Conservation (phyloP, 345 rosid species). For the rapeseed (Brassica napus) region DNA sequence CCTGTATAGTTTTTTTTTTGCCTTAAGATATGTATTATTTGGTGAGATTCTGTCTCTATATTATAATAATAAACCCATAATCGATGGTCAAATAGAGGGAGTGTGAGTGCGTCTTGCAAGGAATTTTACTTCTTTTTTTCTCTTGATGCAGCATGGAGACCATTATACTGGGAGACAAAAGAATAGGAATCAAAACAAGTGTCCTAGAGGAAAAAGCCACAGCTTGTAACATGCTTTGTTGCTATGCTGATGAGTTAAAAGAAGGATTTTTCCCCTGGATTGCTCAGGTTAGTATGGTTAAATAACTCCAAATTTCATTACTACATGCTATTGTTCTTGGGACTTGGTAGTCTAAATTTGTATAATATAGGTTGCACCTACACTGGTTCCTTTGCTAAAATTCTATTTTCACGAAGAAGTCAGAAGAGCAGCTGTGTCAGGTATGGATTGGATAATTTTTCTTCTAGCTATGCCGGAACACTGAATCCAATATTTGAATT, state of each 20-base stretch:
- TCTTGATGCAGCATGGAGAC: constrained; percentile 85
- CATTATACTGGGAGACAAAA: constrained; percentile 97
- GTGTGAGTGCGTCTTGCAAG: too few species aligned
- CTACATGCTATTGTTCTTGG: not conserved
- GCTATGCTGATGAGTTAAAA: constrained; percentile 98
- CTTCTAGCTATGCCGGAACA: too few species aligned
- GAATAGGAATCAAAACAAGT: constrained; percentile 97
- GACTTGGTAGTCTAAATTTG: constrained; percentile 6
- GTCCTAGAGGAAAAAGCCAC: constrained; percentile 99
- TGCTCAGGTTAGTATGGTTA: constrained; percentile 66
- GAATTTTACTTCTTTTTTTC: too few species aligned
- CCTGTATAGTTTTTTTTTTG: too few species aligned
- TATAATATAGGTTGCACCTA: constrained; percentile 81
- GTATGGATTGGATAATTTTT: constrained; percentile 34
- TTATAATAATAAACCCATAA: too few species aligned
- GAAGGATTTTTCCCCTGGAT: constrained; percentile 99
- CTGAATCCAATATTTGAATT: too few species aligned
- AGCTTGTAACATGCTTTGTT: constrained; percentile 98
- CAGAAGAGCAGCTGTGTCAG: constrained; percentile 99
- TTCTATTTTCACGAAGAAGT: constrained; percentile 99
- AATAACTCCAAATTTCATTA: constrained; percentile 11
- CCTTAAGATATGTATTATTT: not conserved
- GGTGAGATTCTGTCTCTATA: not conserved
- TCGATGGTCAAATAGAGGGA: too few species aligned
- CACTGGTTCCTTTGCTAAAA: constrained; percentile 91